phyloP scores from a whole-genome alignment of 495 filamentous ascomycete species.

The Podospora sp. region DNA sequence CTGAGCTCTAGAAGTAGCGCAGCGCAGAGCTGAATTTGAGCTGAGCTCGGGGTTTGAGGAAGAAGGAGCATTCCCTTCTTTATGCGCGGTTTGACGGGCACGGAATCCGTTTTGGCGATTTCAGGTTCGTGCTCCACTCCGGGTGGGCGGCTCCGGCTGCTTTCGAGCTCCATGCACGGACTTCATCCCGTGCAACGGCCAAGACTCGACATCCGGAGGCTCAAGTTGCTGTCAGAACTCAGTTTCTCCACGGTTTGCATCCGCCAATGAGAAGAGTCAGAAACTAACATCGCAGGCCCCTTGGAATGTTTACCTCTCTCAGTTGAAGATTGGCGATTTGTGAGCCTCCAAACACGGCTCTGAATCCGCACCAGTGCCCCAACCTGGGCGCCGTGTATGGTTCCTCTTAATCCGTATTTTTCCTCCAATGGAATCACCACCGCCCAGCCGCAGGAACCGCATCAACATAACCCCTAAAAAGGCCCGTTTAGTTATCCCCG shows the following conservation, averaged over 20 bases:
- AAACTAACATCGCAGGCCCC: too few species aligned
- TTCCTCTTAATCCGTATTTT: too few species aligned
- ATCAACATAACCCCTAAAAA: too few species aligned
- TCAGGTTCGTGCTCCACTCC: neutral
- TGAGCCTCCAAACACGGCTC: too few species aligned
- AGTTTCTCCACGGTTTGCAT: neutral
- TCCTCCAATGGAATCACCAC: too few species aligned
- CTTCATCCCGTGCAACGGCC: neutral
- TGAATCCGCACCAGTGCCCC: too few species aligned
- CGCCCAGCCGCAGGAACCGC: too few species aligned
- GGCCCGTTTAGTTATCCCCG: too few species aligned
- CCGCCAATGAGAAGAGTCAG: neutral
- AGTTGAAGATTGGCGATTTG: too few species aligned
- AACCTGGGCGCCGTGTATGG: too few species aligned
- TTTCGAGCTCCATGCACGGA: neutral
- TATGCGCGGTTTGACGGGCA: neutral
- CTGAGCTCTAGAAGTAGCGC: neutral
- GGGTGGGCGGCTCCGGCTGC: neutral
- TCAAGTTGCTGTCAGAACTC: neutral
- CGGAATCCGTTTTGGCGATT: neutral
- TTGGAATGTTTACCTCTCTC: too few species aligned
- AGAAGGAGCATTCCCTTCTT: neutral
- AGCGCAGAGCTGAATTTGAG: neutral
- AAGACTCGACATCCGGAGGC: neutral
- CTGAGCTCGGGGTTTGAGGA: too few species aligned